Evolutionary conservation across 2,329 filamentous ascomycete genomes (phyloP), one percentile per base, ranked within the genome.

Genomic region (Colletotrichum melonis): DNA sequence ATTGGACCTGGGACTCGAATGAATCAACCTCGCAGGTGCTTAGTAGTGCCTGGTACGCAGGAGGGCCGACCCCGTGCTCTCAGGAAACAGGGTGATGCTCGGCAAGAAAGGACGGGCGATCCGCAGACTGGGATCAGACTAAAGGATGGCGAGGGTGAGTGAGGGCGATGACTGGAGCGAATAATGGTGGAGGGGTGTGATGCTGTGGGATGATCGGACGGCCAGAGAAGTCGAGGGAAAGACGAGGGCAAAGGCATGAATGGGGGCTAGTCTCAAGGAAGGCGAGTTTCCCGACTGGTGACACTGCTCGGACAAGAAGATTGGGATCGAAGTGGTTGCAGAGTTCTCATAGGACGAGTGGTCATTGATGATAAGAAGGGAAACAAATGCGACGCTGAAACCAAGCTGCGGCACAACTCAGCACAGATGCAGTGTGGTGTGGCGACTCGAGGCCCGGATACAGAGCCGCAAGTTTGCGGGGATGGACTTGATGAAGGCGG

Each of bases 381-480:
- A 71, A 73, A 73, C 71, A 66, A 66, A 57, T 66, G 71, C 62
- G 56, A 66, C 67, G 49, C 71, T 73, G 71, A 73, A 73, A 73
- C 71, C 67, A 73, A 73, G 60, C 55, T 73, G 71, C 71, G 71
- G 71, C 71, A 73, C 71, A 71, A 66, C 56, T 66, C 67, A 71
- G 71, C 71, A 73, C 71, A 71, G 67, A 73, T 73, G 60, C 67
- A 52, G 69, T 69, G 56, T 63, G 67, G 67, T 73, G 66, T 73
- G 67, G 71, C 71, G 42, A 66, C 14, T 59, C n/a, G 46, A 71
- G 35, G 62, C 14, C 56, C 67, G 67, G 38, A 49, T 60, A 49
- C 22, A 66, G 67, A 65, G 56, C 49, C 67, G 67, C 67, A 62
- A 55, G 32, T 56, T 49, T 62, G 67, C 70, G 70, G 70, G 67